Percentiles rank a stretch among this genome's conserved stretches.
Conservation (phyloP, 345 rosid genomes). For the Dimocarpus longan region DNA sequence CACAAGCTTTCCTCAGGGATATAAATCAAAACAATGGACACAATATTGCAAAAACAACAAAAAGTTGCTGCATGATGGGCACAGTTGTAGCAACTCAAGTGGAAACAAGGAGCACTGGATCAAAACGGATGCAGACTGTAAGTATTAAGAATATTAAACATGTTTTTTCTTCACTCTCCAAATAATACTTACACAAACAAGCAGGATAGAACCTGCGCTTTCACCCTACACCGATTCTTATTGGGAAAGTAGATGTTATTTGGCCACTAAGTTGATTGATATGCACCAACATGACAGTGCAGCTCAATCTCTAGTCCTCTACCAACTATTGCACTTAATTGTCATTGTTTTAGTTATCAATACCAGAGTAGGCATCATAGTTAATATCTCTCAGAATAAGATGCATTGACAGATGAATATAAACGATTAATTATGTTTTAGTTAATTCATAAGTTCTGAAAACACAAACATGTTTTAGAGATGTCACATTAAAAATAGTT, state of each 20-base stretch:
- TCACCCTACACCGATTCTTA: not conserved
- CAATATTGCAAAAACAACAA: slow-evolving; percentile 34
- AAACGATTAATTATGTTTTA: not conserved
- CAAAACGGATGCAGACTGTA: slow-evolving; percentile 91
- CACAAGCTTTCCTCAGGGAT: slow-evolving; percentile 28
- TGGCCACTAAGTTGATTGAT: not conserved
- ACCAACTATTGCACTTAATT: not conserved
- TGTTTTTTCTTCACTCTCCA: not conserved
- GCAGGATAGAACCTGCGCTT: not conserved
- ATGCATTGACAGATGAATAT: slow-evolving; percentile 1
- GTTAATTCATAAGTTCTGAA: not conserved
- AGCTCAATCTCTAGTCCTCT: not conserved
- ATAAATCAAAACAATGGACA: slow-evolving; percentile 34
- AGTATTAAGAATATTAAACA: slow-evolving; percentile 38
- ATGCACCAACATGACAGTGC: slow-evolving; percentile 1
- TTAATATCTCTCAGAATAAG: not conserved
- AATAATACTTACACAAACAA: not conserved
- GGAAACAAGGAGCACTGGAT: slow-evolving; percentile 76
- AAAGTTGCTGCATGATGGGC: slow-evolving; percentile 39
- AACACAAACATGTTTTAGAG: not conserved
- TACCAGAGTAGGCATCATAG: not conserved
- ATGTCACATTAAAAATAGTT: not conserved
- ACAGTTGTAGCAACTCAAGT: slow-evolving; percentile 36
- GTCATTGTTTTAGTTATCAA: not conserved
- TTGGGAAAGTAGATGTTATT: not conserved